Base-by-base conservation (phyloP, 768 basidiomycete genomes). In the Pleurotus tuoliensis region DNA sequence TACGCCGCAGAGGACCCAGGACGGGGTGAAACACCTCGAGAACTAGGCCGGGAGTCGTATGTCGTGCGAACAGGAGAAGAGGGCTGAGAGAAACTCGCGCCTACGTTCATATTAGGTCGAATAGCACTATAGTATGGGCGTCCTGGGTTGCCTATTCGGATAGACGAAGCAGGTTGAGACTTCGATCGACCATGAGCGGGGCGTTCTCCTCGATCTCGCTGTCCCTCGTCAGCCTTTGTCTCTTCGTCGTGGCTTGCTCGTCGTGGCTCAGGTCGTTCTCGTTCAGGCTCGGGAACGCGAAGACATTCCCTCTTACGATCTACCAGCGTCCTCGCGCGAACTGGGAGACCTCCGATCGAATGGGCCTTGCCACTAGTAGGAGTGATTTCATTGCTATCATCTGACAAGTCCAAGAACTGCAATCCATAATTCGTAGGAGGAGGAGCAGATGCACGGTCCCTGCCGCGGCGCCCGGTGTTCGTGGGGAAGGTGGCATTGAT, bases 81-180 rank as follows among this genome's bases (percentile, higher is more conserved):
- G 18, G 51, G 51, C 20, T 40, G 51, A 11, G 51, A 53, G 34
- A 41, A 30, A 53, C 51, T 48, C 44, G 41, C 40, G 22, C 46
- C 12, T 8, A 46, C 50, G 40, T 57, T 59, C 73, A 71, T 71
- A 70, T 69, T 66, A 22, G 59, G 59, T 34, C 82, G 79, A 49
- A 83, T 83, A 48, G 76, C 82, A 20, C 76, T 73, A 64, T 83
- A 83, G 61, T 81, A 81, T 11, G 82, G 82, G 16, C 82, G 71
- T 51, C 67, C 76, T 9, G 82, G 81, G 59, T 79, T 79, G 1
- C 82, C 82, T 25, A 83, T 67, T 6, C 76, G 78, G 49, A 71
- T 67, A 34, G 56, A 61, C 41, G 70, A 63, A 18, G 61, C 57
- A 40, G 65, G 64, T 30, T 69, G 66, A 3, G 67, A 69, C 25